These are phyloP conservation scores for Beauveria medogensis DNA, from an alignment of 2,329 filamentous ascomycete genomes.

Conservation along the genomic window DNA sequence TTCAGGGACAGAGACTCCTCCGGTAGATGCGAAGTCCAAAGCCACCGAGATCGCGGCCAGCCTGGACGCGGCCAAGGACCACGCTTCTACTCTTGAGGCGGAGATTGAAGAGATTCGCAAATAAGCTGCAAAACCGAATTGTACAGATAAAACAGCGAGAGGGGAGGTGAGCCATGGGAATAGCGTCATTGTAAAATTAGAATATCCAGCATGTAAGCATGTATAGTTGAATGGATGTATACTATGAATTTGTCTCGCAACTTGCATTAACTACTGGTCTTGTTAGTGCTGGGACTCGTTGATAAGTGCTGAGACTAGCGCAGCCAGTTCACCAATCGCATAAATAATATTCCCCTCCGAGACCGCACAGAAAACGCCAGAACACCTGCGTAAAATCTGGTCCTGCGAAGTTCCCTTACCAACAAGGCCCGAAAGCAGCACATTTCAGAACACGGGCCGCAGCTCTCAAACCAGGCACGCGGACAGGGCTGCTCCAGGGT, in stretches of 20 bases:
- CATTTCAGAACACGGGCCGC: constrained; percentile 11
- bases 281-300: neutral
- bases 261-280: neutral
- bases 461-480: constrained; percentile 10
- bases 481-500: neutral
- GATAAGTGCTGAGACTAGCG: neutral
- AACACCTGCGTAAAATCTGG: constrained; percentile 9
- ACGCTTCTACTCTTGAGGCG: neutral
- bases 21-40: neutral
- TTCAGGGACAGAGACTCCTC: neutral
- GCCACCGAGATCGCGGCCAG: constrained; percentile 13
- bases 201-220: constrained; percentile 1
- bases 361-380: neutral
- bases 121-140: neutral
- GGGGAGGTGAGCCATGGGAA: neutral
- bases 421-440: neutral
- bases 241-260: neutral
- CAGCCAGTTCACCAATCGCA: neutral
- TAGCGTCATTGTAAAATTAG: constrained; percentile 3
- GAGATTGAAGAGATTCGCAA: constrained; percentile 4
- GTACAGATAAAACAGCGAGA: neutral
- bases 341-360: neutral
- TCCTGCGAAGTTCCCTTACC: constrained; percentile 11
- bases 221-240: constrained; percentile 6
- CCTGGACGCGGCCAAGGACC: neutral